Conservation (phyloP, 2,329 filamentous ascomycete genomes). For the Alternaria brassicicola region DNA sequence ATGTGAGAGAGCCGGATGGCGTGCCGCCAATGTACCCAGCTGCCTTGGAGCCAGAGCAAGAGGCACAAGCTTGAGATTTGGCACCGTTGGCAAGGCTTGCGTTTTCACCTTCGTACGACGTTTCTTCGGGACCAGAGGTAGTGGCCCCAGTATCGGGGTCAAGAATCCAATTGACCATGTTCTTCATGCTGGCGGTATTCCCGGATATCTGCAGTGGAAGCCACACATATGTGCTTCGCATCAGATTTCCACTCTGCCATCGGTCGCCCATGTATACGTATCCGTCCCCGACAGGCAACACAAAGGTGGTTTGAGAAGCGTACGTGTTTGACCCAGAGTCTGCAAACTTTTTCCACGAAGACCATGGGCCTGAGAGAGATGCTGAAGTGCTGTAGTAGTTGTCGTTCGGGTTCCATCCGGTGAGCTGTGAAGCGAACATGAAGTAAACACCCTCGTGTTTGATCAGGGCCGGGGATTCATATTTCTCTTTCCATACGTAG, state of each 20-base stretch:
- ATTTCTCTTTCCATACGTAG: slow-evolving; percentile 61
- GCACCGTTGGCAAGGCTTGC: slow-evolving; percentile 56
- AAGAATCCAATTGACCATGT: slow-evolving; percentile 63
- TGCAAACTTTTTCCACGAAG: slow-evolving; percentile 64
- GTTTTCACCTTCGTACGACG: slow-evolving; percentile 59
- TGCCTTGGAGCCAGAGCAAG: slow-evolving; percentile 57
- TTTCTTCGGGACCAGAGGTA: slow-evolving; percentile 54
- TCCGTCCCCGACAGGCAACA: slow-evolving; percentile 56
- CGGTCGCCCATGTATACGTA: slow-evolving; percentile 71
- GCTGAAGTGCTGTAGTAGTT: slow-evolving; percentile 67
- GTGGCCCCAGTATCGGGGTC: slow-evolving; percentile 54
- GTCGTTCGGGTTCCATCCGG: slow-evolving; percentile 65
- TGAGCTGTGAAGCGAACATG: slow-evolving; percentile 64
- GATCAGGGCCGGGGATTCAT: slow-evolving; percentile 68
- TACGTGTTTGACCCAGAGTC: slow-evolving; percentile 64
- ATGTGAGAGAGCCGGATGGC: slow-evolving; percentile 59
- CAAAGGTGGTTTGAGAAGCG: slow-evolving; percentile 64
- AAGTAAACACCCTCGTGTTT: slow-evolving; percentile 67
- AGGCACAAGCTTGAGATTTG: slow-evolving; percentile 54
- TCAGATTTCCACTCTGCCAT: slow-evolving; percentile 66
- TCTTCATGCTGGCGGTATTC: slow-evolving; percentile 57
- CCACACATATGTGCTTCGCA: slow-evolving; percentile 68
- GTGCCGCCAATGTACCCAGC: slow-evolving; percentile 56
- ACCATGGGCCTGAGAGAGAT: slow-evolving; percentile 66
- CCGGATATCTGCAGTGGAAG: slow-evolving; percentile 63